These are phyloP conservation scores for Entomortierella parvispora DNA, from an alignment of 192 early-diverging fungal species.

Conservation along the genomic window DNA sequence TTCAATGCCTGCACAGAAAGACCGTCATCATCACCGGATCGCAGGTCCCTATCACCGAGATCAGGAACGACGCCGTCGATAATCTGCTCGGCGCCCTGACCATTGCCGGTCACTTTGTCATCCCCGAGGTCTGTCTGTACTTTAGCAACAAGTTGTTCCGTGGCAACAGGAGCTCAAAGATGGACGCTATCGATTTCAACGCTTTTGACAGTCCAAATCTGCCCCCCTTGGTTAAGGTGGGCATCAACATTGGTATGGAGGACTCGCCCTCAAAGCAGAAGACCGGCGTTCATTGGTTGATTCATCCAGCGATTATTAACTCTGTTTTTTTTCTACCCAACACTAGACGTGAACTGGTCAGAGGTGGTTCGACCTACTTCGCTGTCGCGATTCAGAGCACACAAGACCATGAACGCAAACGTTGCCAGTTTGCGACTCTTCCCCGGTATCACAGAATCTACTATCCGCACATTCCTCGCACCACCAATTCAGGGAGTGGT, in stretches of 20 bases:
- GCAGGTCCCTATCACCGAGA: constrained; percentile 96
- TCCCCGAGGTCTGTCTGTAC: constrained; percentile 94
- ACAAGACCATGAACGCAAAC: constrained; percentile 86
- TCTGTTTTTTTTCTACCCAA: neutral
- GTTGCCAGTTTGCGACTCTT: constrained; percentile 92
- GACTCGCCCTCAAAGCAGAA: neutral
- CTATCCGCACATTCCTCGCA: constrained; percentile 86
- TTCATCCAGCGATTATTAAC: neutral
- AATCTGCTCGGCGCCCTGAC: constrained; percentile 96
- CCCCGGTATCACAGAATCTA: constrained; percentile 91
- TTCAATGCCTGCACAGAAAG: constrained; percentile 63
- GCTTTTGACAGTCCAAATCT: constrained; percentile 92
- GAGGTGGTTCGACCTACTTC: constrained; percentile 86
- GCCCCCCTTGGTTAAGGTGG: constrained; percentile 89
- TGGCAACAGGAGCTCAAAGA: constrained; percentile 88
- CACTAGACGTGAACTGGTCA: constrained; percentile 87
- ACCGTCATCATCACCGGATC: constrained; percentile 98
- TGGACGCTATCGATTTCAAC: constrained; percentile 83
- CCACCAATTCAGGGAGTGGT: constrained; percentile 92
- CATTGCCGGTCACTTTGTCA: constrained; percentile 97
- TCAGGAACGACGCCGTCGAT: constrained; percentile 97
- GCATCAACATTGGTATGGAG: constrained; percentile 88
- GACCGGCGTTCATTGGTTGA: neutral
- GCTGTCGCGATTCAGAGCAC: constrained; percentile 85
- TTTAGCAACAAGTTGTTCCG: constrained; percentile 94